Percentiles rank a stretch among this genome's conserved stretches.
Evolutionary conservation across 768 basidiomycete genomes (phyloP).

Genomic region (Collybiopsis luxurians): DNA sequence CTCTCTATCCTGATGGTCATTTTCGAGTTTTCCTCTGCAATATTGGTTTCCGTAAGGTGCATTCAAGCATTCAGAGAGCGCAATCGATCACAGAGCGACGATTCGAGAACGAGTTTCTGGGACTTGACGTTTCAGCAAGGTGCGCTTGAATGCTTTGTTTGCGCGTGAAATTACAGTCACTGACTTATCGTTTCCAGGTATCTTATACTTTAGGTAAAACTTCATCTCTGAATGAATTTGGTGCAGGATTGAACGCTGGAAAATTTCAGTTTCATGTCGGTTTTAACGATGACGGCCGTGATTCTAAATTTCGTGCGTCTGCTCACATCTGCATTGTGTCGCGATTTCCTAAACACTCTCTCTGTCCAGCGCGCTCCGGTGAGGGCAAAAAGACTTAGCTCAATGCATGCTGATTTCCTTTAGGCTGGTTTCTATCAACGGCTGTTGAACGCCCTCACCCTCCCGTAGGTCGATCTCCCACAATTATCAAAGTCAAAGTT

Average conservation of each 20-base stretch:
- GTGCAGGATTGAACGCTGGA: too few relatives aligned
- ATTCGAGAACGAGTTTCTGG: constrained; percentile 17
- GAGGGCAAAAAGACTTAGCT: not conserved
- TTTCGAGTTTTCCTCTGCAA: constrained; percentile 23
- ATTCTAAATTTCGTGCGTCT: constrained; percentile 22
- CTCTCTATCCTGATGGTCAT: constrained; percentile 26
- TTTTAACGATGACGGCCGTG: constrained; percentile 22
- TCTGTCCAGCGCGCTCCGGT: constrained; percentile 18
- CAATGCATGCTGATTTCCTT: not conserved
- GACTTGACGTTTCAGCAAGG: constrained; percentile 27
- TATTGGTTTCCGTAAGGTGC: constrained; percentile 21
- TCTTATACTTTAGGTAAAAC: not conserved
- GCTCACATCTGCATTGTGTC: not conserved
- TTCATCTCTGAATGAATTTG: too few relatives aligned
- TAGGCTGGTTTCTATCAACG: constrained; percentile 27
- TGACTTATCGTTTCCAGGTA: constrained; percentile 24
- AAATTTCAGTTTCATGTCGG: constrained; percentile 17
- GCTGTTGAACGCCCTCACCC: constrained; percentile 21
- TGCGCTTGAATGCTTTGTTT: not conserved
- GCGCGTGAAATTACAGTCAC: not conserved
- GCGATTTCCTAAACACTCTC: not conserved
- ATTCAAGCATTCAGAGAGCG: constrained; percentile 20
- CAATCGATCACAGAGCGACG: constrained; percentile 10
- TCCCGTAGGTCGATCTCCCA: constrained; percentile 18
- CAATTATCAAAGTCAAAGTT: too few relatives aligned